A percentile compares a stretch with the other conserved stretches of the same genome.
phyloP scores from a whole-genome alignment of 176 grass and related monocot species.

The Poa annua region DNA sequence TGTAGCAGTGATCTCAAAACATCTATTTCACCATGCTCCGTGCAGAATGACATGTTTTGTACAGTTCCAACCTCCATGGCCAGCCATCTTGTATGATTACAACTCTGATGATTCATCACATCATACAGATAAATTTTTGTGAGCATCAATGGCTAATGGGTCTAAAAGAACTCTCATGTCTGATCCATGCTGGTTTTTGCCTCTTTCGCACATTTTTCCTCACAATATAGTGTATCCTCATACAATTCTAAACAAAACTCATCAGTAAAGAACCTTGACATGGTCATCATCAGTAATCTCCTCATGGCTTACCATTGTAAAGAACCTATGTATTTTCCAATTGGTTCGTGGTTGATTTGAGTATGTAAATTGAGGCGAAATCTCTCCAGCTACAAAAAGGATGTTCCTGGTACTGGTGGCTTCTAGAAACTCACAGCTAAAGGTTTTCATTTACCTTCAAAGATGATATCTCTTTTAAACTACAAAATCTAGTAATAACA shows the following conservation, averaged over 20 bases:
- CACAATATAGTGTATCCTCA: neutral
- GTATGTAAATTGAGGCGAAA: slow-evolving; percentile 24
- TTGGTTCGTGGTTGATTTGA: slow-evolving; percentile 21
- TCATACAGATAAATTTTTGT: neutral
- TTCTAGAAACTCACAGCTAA: neutral
- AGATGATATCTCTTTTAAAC: slow-evolving; percentile 3
- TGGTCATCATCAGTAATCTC: neutral
- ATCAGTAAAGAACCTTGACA: slow-evolving; percentile 21
- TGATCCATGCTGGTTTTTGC: neutral
- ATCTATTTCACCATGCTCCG: slow-evolving; percentile 18
- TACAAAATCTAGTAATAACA: slow-evolving; percentile 23
- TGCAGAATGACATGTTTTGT: slow-evolving; percentile 27
- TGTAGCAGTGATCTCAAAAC: slow-evolving; percentile 10
- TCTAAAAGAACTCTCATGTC: neutral
- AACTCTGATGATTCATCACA: neutral
- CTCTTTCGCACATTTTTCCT: neutral
- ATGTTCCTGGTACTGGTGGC: slow-evolving; percentile 6
- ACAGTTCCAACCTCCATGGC: neutral
- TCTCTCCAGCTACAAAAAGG: slow-evolving; percentile 13
- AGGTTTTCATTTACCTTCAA: slow-evolving; percentile 27
- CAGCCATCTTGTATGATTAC: slow-evolving; percentile 1
- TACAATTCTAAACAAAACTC: slow-evolving; percentile 16
- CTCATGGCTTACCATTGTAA: neutral
- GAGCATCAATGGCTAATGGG: slow-evolving; percentile 18
- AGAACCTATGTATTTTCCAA: slow-evolving; percentile 22